Evolutionary conservation across 2,329 filamentous ascomycete genomes (phyloP), one percentile per base, ranked within the genome.

Genomic region (Claviceps pusilla): DNA sequence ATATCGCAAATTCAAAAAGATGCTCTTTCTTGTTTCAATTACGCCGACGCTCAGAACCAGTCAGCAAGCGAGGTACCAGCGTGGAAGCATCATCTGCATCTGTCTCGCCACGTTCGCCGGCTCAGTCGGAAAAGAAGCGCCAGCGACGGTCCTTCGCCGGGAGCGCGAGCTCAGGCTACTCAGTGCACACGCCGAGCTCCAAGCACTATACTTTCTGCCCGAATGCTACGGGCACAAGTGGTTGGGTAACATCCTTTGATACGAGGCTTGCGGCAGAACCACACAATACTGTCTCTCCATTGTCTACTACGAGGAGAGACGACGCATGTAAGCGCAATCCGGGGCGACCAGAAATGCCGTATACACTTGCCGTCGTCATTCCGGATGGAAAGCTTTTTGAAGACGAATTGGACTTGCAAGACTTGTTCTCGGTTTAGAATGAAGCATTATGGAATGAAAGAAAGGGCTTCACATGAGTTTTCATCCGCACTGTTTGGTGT

Each of bases 291-390:
- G 43, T 14, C 11, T 28, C 43, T 46, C 4, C 33, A 43, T 1
- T 43, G 48, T 35, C 42, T 43, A 37, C 28, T 48, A 16, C 19
- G n/a, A 16, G 2, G 11, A 5, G 19, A 12, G 7, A 9, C 12
- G 43, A 5, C 11, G 3, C 0, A 10, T n/a, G 16, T 19, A 24
- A 52, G 28, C 12, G 24, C 4, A 24, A 31, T 0, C 28, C 10
- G 29, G 16, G 16, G 37, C 39, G 11, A 7, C n/a, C 16, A 39
- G 53, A 48, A 41, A 24, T 54, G 33, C 53, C 49, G 5, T 49
- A 54, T 35, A 50, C 48, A 7, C 42, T 54, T 4, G 28, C 53
- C 5, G 53, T 51, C 29, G 29, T 37, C n/a, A 54, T 54, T 48
- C 53, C 53, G 3, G 48, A 51, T 7, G 53, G 48, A 3, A 51